Percentiles rank a stretch among this genome's conserved stretches.
These are phyloP conservation scores for Verticillium albo-atrum DNA, from an alignment of 2,329 filamentous ascomycete species.

Conservation along the genomic window DNA sequence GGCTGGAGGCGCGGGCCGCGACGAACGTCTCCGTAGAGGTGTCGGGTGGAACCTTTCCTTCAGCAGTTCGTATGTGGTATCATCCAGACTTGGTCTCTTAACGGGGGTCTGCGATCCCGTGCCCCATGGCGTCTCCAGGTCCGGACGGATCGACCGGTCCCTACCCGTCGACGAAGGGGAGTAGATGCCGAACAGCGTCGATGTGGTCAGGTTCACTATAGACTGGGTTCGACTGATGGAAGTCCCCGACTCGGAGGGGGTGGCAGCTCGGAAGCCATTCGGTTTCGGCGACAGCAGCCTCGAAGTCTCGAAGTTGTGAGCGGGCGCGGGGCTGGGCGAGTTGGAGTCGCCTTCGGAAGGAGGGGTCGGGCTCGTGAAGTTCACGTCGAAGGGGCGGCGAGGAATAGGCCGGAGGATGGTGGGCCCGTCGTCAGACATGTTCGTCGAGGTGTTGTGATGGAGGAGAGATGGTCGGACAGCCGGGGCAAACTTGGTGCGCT, in stretches of 20 bases:
- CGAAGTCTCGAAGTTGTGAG: slow-evolving; percentile 36
- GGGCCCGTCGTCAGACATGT: slow-evolving; percentile 41
- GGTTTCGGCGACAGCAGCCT: slow-evolving; percentile 2
- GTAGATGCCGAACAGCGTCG: slow-evolving; percentile 91
- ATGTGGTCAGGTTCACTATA: slow-evolving; percentile 79
- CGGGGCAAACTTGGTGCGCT: background rate
- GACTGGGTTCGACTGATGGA: slow-evolving; percentile 68
- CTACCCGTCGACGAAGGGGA: slow-evolving; percentile 56
- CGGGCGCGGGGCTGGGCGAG: slow-evolving; percentile 29
- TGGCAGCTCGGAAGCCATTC: slow-evolving; percentile 18
- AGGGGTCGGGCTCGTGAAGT: slow-evolving; percentile 41
- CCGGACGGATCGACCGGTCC: slow-evolving; percentile 43
- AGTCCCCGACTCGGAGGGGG: slow-evolving; percentile 18
- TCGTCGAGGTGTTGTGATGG: slow-evolving; percentile 1
- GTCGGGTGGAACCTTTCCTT: slow-evolving; percentile 11
- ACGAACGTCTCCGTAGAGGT: slow-evolving; percentile 25
- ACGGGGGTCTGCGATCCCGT: slow-evolving; percentile 69
- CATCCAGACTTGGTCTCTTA: slow-evolving; percentile 34
- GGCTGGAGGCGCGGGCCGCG: slow-evolving; percentile 19
- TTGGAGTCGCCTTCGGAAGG: slow-evolving; percentile 30
- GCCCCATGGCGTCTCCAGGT: slow-evolving; percentile 69
- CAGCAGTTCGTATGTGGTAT: slow-evolving; percentile 40
- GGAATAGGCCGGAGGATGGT: slow-evolving; percentile 65
- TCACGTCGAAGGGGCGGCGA: slow-evolving; percentile 65
- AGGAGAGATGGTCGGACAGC: background rate